Evolutionary conservation across 1,284 basidiomycete species (phyloP).

Genomic region (Naganishia liquefaciens): DNA sequence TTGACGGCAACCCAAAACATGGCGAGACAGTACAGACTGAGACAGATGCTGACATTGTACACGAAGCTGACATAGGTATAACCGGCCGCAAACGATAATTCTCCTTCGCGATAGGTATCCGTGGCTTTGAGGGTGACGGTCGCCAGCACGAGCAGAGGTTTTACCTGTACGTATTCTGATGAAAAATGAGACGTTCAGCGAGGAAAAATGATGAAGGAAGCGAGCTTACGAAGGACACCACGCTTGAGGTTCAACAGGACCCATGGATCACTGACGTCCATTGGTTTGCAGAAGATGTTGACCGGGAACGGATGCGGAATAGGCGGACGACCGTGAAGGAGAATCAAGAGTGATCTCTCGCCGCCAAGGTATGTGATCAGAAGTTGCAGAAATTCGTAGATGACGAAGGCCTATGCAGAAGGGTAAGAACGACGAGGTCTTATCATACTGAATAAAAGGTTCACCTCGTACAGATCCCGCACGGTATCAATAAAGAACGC

Average conservation of each 20-base stretch:
- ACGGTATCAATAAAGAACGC: conserved; percentile 96
- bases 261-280: conserved; percentile 90
- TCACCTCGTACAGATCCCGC: conserved; percentile 92
- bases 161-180: conserved; percentile 96
- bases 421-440: not conserved
- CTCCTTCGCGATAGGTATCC: conserved; percentile 88
- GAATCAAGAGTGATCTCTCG: conserved; percentile 85
- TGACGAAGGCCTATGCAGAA: conserved; percentile 78
- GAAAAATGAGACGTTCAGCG: not conserved
- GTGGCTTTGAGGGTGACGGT: conserved; percentile 83
- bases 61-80: conserved; percentile 89
- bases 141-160: conserved; percentile 80
- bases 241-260: conserved; percentile 91
- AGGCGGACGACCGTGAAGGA: conserved; percentile 84
- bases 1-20: conserved; percentile 92
- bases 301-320: conserved; percentile 84
- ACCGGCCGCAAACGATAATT: conserved; percentile 77
- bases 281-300: conserved; percentile 66
- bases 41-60: conserved; percentile 60
- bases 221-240: conserved; percentile 80
- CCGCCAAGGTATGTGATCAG: conserved; percentile 86
- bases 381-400: conserved; percentile 86
- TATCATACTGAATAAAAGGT: conserved; percentile 38
- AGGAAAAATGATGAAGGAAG: conserved; percentile 13
- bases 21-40: conserved; percentile 68